A percentile compares a stretch with the other conserved stretches of the same genome.
phyloP scores from a whole-genome alignment of 805 yeast species.

The Metschnikowia lachancei region DNA sequence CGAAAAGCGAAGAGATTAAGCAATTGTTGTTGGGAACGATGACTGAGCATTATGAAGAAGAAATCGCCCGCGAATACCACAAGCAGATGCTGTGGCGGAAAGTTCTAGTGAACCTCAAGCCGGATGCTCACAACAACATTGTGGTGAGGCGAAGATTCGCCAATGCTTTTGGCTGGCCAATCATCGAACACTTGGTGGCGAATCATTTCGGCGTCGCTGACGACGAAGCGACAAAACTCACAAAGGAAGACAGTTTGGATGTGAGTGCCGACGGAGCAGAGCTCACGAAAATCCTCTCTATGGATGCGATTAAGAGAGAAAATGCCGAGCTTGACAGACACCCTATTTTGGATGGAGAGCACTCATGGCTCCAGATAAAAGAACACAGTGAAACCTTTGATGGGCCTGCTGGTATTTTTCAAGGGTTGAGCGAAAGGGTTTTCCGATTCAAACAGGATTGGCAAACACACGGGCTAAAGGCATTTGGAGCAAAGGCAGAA shows the following conservation, averaged over 20 bases:
- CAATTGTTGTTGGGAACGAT: conserved; percentile 17
- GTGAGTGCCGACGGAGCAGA: conserved; percentile 18
- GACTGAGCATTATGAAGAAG: conserved; percentile 60
- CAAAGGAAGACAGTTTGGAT: conserved; percentile 14
- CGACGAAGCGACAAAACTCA: conserved; percentile 11
- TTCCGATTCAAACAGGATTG: conserved; percentile 40
- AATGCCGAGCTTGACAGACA: conserved; percentile 34
- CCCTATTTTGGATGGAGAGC: conserved; percentile 25
- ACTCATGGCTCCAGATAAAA: conserved; percentile 52
- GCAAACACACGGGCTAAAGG: conserved; percentile 15
- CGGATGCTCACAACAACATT: conserved; percentile 47
- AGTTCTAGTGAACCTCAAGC: conserved; percentile 62
- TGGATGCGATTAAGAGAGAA: conserved; percentile 37
- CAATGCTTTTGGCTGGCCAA: conserved; percentile 49
- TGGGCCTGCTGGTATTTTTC: conserved; percentile 71
- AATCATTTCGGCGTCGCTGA: conserved; percentile 50
- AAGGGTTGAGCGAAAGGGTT: conserved; percentile 60
- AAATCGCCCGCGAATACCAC: conserved; percentile 88
- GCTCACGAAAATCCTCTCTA: conserved; percentile 25
- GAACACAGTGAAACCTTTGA: conserved; percentile 46
- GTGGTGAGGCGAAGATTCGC: conserved; percentile 43
- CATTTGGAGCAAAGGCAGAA: conserved; percentile 3
- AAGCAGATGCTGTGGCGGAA: conserved; percentile 83
- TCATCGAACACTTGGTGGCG: conserved; percentile 70
- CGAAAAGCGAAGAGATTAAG: conserved; percentile 18